phyloP scores from a whole-genome alignment of 768 basidiomycete genomes.

The Pholiota molesta region DNA sequence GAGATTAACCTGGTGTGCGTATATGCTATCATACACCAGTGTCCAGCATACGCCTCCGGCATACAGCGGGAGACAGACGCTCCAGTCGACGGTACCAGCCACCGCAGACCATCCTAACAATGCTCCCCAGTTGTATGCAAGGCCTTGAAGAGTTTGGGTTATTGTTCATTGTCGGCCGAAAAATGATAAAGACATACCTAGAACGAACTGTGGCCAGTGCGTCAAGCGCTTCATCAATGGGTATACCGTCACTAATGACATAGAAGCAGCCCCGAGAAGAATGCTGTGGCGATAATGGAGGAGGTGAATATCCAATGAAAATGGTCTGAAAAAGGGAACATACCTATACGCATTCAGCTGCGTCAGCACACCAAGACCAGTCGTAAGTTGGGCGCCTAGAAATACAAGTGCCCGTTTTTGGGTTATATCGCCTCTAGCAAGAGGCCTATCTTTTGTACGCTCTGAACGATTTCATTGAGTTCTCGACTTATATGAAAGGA shows the following conservation, averaged over 20 bases:
- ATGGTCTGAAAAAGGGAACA: background rate
- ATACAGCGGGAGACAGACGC: constrained; percentile 84
- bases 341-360: constrained; percentile 97
- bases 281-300: constrained; percentile 57
- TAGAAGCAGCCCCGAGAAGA: constrained; percentile 86
- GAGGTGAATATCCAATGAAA: background rate
- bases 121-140: constrained; percentile 98
- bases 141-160: constrained; percentile 48
- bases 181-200: constrained; percentile 62
- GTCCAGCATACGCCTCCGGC: constrained; percentile 92
- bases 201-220: constrained; percentile 94
- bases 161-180: background rate
- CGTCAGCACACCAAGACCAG: constrained; percentile 82
- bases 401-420: constrained; percentile 77
- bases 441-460: constrained; percentile 84
- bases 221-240: constrained; percentile 98
- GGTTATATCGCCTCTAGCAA: constrained; percentile 83
- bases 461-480: constrained; percentile 42
- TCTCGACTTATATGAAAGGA: background rate
- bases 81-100: constrained; percentile 79
- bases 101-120: constrained; percentile 97
- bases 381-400: constrained; percentile 78
- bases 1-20: constrained; percentile 84
- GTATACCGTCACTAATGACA: constrained; percentile 86
- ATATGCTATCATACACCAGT: constrained; percentile 95